Percentiles rank a stretch among this genome's conserved stretches.
Evolutionary conservation across 1,139 yeast genomes (phyloP).

Genomic region (Blastobotrys petasosporus): DNA sequence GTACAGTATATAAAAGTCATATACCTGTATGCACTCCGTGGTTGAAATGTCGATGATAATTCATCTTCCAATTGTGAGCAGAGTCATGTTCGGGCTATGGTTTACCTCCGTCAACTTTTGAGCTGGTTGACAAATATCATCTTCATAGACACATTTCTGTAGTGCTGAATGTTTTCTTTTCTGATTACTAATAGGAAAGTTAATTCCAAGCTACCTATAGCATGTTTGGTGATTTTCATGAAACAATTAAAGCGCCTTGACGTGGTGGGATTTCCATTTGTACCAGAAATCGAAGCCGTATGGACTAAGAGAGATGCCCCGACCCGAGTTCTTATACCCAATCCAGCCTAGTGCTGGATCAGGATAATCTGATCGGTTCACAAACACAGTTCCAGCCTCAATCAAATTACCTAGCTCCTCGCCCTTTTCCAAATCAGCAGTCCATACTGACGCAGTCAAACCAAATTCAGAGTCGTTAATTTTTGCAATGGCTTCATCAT

Average conservation of each 20-base stretch:
- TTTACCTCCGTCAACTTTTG: no score
- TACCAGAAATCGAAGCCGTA: conserved; percentile 34
- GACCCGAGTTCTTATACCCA: conserved; percentile 73
- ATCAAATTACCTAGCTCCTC: conserved; percentile 61
- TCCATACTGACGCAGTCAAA: conserved; percentile 53
- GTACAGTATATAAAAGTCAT: no score
- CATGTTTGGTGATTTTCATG: no score
- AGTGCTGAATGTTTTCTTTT: no score
- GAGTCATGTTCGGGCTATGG: no score
- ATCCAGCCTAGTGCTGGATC: conserved; percentile 80
- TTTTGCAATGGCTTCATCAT: conserved; percentile 34
- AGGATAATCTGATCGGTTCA: conserved; percentile 79
- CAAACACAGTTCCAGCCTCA: conserved; percentile 82
- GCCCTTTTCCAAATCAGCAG: conserved; percentile 41
- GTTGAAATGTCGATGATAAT: no score
- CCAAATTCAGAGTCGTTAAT: conserved; percentile 41
- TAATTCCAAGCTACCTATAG: no score
- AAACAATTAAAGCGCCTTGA: conserved; percentile 20
- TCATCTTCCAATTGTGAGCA: no score
- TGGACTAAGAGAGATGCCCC: conserved; percentile 45
- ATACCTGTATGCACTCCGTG: no score
- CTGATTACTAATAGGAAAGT: background rate
- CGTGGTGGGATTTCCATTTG: conserved; percentile 35
- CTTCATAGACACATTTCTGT: no score
- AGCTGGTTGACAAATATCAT: no score